Base-by-base conservation (phyloP, 805 yeast genomes). In the Candida sonorensis region DNA sequence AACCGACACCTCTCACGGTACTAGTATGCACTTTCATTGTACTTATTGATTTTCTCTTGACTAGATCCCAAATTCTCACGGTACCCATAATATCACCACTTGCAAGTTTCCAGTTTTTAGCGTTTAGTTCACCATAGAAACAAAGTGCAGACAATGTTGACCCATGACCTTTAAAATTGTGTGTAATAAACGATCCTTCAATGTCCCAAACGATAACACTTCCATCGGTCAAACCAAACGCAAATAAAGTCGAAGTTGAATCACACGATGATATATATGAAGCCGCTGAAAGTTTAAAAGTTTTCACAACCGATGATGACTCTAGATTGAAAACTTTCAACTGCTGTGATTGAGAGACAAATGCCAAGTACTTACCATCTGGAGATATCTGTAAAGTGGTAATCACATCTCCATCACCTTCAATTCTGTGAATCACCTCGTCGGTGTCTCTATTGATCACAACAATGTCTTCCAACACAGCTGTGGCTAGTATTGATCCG, bases 201-300 rank as follows among this genome's bases (percentile, higher is more conserved):
- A 92, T 69, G 56, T 92, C 99, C 81, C 94, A 87, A 1, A 92
- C 94, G 27, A 84, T 77, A 12, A 88, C 81, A 26, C 77, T 72
- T 29, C 98, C 97, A 57, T 92, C 98, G 1, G 97, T 82, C 29
- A 94, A 87, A 24, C 99, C 99, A 50, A 92, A 78, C 13, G 96
- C 94, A 49, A 88, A 74, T 23, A 92, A 64, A 3, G 95, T 77
- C 3, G 94, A 80, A 0, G 97, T 85, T 3, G 72, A 53, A 56
- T 92, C 98, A 15, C 73, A 74, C 9, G 81, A 66, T 27, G 86
- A 69, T 9, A 86, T 79, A 55, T 83, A 84, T 2, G 84, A 81
- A 1, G 97, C 95, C 1, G 96, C 80, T 2, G 85, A 62, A 27
- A 82, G 53, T 51, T 73, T 80, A 60, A 70, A 68, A 11, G 66